These are phyloP conservation scores for Tricholoma bakamatsutake DNA, from an alignment of 768 basidiomycete species.

Conservation along the genomic window DNA sequence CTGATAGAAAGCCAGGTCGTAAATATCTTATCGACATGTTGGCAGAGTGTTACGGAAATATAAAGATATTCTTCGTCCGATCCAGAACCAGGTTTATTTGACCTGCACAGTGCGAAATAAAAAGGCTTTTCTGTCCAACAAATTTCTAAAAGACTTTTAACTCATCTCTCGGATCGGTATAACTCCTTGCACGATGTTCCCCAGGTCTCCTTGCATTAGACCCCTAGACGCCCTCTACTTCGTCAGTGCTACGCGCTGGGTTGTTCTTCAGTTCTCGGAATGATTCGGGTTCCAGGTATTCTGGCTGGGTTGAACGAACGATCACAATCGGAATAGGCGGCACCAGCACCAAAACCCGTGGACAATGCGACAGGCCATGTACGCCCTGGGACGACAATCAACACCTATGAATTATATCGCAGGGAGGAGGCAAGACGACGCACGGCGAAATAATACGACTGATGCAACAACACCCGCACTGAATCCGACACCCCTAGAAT, in stretches of 20 bases:
- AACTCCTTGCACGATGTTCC: not conserved
- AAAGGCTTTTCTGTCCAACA: not conserved
- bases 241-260: constrained; percentile 13
- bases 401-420: not conserved
- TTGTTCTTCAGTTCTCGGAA: constrained; percentile 35
- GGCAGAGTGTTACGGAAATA: not conserved
- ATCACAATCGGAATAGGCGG: constrained; percentile 90
- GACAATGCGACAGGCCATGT: constrained; percentile 87
- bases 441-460: constrained; percentile 88
- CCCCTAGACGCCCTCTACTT: not conserved
- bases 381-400: constrained; percentile 51
- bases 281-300: constrained; percentile 75
- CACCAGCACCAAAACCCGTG: constrained; percentile 83
- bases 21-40: not conserved
- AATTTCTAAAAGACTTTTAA: not conserved
- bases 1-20: not conserved
- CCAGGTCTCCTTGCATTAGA: not conserved
- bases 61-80: not conserved
- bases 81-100: not conserved
- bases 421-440: constrained; percentile 39
- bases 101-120: not conserved
- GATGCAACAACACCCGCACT: constrained; percentile 84
- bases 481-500: constrained; percentile 76
- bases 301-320: constrained; percentile 89
- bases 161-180: not conserved